Evolutionary conservation across 345 rosid genomes (phyloP).

Genomic region (Rhizophora apiculata): DNA sequence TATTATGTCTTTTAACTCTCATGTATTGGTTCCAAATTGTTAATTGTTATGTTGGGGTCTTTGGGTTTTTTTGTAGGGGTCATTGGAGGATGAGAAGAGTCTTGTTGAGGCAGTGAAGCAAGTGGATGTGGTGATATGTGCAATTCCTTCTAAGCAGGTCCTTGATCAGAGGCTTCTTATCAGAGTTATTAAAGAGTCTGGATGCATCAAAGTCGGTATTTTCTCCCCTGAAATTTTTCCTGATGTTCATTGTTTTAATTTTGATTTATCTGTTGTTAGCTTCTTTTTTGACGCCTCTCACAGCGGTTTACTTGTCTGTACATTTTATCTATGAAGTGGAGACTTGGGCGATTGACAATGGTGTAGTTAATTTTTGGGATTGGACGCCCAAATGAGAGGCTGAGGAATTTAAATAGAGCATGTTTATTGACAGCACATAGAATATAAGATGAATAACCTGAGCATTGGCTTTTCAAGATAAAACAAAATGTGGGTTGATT

Average conservation of each 20-base stretch:
- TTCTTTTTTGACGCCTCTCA: not conserved
- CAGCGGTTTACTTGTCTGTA: not conserved
- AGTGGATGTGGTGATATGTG: conserved; percentile 77
- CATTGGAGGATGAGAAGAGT: conserved; percentile 61
- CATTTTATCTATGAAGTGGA: not conserved
- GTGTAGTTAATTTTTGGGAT: no score
- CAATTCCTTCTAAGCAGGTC: conserved; percentile 61
- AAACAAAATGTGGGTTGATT: no score
- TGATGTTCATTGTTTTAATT: not conserved
- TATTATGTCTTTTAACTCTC: not conserved
- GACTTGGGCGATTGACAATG: not conserved
- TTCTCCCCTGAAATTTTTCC: not conserved
- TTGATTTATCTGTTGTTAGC: not conserved
- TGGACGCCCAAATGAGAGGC: no score
- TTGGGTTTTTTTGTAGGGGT: conserved; percentile 44
- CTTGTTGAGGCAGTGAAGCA: conserved; percentile 60
- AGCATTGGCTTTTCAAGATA: no score
- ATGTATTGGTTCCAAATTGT: not conserved
- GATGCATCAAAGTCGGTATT: conserved; percentile 25
- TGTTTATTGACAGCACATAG: no score
- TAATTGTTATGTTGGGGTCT: not conserved
- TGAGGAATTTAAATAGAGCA: no score
- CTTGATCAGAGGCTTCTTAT: conserved; percentile 66
- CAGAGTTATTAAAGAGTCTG: conserved; percentile 51
- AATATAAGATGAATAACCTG: no score